A percentile compares a stretch with the other conserved stretches of the same genome.
Evolutionary conservation across 495 filamentous ascomycete genomes (phyloP).

Genomic region (Penicillium roqueforti): DNA sequence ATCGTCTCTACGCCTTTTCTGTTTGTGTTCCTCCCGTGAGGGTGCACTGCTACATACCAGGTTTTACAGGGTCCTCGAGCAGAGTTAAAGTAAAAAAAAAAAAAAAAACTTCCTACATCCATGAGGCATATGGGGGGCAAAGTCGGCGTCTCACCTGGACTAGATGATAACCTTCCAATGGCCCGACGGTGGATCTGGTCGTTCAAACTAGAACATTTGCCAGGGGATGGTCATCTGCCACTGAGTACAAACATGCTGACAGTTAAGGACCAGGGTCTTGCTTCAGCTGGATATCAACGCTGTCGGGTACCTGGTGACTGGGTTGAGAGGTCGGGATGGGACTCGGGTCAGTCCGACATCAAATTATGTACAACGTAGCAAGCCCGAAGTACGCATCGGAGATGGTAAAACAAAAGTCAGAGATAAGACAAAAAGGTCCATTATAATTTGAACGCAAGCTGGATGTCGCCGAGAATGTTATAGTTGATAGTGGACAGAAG

Average conservation of each 20-base stretch:
- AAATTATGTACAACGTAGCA: conserved; percentile 2
- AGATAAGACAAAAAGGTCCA: not conserved
- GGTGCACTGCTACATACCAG: not conserved
- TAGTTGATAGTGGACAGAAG: conserved; percentile 7
- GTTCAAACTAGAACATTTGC: not conserved
- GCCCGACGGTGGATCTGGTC: not conserved
- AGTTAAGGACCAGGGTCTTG: not conserved
- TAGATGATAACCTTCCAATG: conserved; percentile 11
- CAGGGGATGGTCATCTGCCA: conserved; percentile 1
- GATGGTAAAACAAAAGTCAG: not conserved
- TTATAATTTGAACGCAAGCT: not conserved
- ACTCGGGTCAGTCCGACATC: conserved; percentile 1
- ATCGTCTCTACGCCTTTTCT: not conserved
- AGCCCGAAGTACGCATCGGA: not conserved
- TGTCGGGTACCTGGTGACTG: conserved; percentile 5
- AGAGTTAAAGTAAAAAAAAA: conserved; percentile 1
- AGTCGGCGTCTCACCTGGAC: conserved; percentile 4
- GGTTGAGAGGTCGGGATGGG: conserved; percentile 1
- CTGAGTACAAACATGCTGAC: not conserved
- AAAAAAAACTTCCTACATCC: no score
- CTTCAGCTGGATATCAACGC: conserved; percentile 6
- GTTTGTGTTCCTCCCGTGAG: no score
- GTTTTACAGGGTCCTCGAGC: not conserved
- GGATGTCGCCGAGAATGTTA: not conserved
- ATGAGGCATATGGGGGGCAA: not conserved